Evolutionary conservation across 2,329 filamentous ascomycete genomes (phyloP).

Genomic region (Dactylellina sp.): DNA sequence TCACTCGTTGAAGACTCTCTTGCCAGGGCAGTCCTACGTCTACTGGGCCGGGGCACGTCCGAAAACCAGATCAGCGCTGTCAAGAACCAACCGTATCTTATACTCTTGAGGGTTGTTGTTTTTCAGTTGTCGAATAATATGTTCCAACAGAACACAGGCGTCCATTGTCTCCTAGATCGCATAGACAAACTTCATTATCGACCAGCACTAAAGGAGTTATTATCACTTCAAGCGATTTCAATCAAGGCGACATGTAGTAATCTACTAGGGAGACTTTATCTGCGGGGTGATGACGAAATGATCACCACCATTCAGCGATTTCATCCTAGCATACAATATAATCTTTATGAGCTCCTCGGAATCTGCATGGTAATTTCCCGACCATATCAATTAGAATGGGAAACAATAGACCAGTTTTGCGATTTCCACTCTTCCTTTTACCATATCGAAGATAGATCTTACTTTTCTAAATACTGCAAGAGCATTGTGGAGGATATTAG

Average conservation of each 20-base stretch:
- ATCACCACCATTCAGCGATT: not conserved
- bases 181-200: conserved; percentile 2
- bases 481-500: not conserved
- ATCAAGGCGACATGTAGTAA: conserved; percentile 6
- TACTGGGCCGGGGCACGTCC: not conserved
- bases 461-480: not conserved
- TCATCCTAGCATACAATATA: not conserved
- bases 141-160: not conserved
- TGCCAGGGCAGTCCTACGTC: not conserved
- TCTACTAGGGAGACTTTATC: not conserved
- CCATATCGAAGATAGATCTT: not conserved
- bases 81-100: not conserved
- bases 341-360: not conserved
- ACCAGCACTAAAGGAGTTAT: not conserved
- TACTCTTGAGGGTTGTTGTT: conserved; percentile 5
- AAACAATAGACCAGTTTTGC: not conserved
- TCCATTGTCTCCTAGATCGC: not conserved
- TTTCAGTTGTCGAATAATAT: conserved; percentile 17
- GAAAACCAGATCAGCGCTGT: not conserved
- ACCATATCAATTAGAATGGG: not conserved
- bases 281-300: not conserved
- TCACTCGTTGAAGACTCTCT: not conserved
- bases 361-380: not conserved
- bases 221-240: conserved; percentile 1
- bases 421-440: not conserved